These are phyloP conservation scores for Calycina herbarum DNA, from an alignment of 2,329 filamentous ascomycete species.

Conservation along the genomic window DNA sequence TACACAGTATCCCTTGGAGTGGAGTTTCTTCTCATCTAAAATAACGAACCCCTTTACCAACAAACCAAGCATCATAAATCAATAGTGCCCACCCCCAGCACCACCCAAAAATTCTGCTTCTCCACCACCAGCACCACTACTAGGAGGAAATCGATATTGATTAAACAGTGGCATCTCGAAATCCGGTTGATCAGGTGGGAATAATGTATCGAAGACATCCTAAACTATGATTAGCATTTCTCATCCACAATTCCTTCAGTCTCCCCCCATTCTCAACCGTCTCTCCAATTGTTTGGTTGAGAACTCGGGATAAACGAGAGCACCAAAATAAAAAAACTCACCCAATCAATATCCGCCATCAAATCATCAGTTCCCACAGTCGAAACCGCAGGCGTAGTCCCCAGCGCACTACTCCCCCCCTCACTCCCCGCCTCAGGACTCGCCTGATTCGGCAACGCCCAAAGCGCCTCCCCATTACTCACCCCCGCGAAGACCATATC, in stretches of 20 bases:
- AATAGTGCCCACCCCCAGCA: slow-evolving; percentile 4
- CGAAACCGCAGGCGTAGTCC: slow-evolving; percentile 11
- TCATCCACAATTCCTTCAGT: background rate
- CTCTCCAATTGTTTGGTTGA: too few species aligned
- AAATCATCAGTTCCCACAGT: slow-evolving; percentile 33
- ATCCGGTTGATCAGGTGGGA: slow-evolving; percentile 31
- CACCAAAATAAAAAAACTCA: slow-evolving; percentile 42
- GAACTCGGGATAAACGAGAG: background rate
- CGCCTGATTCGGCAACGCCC: slow-evolving; percentile 42
- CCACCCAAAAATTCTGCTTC: slow-evolving; percentile 1
- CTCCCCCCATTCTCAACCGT: background rate
- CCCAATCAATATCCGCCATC: slow-evolving; percentile 65
- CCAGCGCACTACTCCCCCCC: slow-evolving; percentile 38
- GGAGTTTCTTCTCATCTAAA: too few species aligned
- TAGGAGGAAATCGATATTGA: slow-evolving; percentile 11
- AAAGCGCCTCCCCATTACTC: slow-evolving; percentile 49
- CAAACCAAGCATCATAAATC: background rate
- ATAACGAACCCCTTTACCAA: too few species aligned
- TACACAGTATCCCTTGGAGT: too few species aligned
- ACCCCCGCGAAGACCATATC: slow-evolving; percentile 46
- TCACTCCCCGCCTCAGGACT: slow-evolving; percentile 49
- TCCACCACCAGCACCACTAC: background rate
- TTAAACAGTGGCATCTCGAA: slow-evolving; percentile 12
- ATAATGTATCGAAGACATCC: slow-evolving; percentile 37
- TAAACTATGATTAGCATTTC: slow-evolving; percentile 10